Conservation (phyloP, 2,329 filamentous ascomycete genomes). For the Botryotinia narcissicola region DNA sequence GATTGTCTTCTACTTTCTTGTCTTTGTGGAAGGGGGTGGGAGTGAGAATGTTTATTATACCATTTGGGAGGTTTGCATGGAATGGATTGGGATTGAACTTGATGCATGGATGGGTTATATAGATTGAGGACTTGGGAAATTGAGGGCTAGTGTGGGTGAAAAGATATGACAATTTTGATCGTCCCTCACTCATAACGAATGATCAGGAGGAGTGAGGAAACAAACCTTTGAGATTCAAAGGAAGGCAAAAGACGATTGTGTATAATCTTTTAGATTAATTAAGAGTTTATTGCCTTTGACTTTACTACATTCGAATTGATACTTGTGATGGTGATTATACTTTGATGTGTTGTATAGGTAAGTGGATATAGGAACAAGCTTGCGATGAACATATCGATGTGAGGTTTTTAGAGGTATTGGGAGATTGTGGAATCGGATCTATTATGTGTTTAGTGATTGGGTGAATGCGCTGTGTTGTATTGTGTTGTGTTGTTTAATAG, state of each 20-base stretch:
- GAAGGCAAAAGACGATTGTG: not conserved
- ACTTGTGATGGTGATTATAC: not conserved
- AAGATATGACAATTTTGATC: not conserved
- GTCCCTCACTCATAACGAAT: not conserved
- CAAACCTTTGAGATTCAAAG: not conserved
- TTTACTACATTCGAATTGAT: not conserved
- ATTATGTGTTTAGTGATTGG: not conserved
- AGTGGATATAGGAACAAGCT: not conserved
- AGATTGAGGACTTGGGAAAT: slow-evolving; percentile 6
- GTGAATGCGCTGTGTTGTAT: too few species aligned
- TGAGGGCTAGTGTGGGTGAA: not conserved
- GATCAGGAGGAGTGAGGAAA: not conserved
- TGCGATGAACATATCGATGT: not conserved
- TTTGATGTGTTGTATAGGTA: not conserved
- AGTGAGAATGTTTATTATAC: slow-evolving; percentile 6
- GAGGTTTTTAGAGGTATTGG: not conserved
- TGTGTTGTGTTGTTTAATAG: too few species aligned
- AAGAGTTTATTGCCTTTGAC: slow-evolving; percentile 5
- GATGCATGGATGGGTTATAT: slow-evolving; percentile 8
- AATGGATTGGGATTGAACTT: not conserved
- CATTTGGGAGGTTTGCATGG: slow-evolving; percentile 16
- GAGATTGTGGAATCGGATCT: not conserved
- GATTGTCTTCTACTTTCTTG: slow-evolving; percentile 3
- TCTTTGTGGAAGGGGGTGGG: not conserved
- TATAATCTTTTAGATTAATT: slow-evolving; percentile 14